Evolutionary conservation across 306 rosid genomes (phyloP).

Genomic region (Cucumis melo): DNA sequence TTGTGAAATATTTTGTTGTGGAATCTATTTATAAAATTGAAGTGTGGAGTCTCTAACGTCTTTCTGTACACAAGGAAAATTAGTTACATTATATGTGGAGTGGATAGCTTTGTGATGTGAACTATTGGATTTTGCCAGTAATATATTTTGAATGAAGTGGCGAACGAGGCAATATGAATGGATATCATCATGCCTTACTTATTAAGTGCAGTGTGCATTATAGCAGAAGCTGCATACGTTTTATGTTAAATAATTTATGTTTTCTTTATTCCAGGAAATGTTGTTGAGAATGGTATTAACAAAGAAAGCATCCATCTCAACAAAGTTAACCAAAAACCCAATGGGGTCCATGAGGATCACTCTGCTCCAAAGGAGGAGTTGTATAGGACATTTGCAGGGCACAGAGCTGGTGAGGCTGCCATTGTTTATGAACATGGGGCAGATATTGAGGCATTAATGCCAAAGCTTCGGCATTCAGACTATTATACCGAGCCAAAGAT

Average conservation of each 20-base stretch:
- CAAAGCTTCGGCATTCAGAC: constrained; percentile 79
- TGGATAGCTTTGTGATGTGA: not conserved
- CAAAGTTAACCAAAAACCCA: constrained; percentile 32
- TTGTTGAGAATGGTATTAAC: constrained; percentile 33
- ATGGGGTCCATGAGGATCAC: constrained; percentile 54
- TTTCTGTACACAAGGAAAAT: not conserved
- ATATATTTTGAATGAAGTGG: not conserved
- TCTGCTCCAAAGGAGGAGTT: constrained; percentile 39
- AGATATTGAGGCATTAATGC: constrained; percentile 91
- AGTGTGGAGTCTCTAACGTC: not conserved
- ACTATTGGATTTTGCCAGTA: not conserved
- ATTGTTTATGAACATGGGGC: constrained; percentile 96
- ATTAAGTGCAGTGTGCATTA: not conserved
- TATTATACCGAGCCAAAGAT: constrained; percentile 83
- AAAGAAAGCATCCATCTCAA: constrained; percentile 33
- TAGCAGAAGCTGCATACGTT: not conserved
- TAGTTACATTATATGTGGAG: not conserved
- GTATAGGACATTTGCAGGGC: constrained; percentile 75
- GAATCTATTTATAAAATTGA: not conserved
- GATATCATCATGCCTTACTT: not conserved
- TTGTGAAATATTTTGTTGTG: not conserved
- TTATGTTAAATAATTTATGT: not conserved
- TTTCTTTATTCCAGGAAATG: constrained; percentile 23
- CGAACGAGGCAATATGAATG: not conserved
- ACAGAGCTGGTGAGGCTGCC: constrained; percentile 98